phyloP scores from a whole-genome alignment of 2,329 filamentous ascomycete genomes.

The Beauveria pseudobassiana region DNA sequence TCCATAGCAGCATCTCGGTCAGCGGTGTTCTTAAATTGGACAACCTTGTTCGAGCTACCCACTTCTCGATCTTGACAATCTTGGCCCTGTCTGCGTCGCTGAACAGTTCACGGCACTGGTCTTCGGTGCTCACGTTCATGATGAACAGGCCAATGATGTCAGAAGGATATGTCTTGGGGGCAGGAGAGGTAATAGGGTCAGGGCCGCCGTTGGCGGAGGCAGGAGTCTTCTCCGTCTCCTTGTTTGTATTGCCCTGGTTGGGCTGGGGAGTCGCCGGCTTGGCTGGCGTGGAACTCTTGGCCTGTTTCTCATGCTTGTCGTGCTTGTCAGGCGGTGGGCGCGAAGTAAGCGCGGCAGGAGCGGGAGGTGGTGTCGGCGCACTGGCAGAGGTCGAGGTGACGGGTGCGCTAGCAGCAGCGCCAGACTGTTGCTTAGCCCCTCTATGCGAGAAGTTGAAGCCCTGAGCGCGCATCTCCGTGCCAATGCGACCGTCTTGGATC shows the following conservation, averaged over 20 bases:
- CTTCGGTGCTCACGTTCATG: constrained; percentile 74
- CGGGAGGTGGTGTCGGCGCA: constrained; percentile 23
- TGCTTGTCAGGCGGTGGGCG: constrained; percentile 26
- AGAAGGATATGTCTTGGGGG: constrained; percentile 52
- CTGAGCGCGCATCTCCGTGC: constrained; percentile 96
- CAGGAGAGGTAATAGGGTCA: constrained; percentile 49
- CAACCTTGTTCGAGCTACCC: constrained; percentile 73
- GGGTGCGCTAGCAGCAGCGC: constrained; percentile 28
- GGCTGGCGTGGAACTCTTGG: constrained; percentile 26
- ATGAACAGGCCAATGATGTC: constrained; percentile 82
- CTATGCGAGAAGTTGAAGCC: constrained; percentile 99
- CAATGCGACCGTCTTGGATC: constrained; percentile 90
- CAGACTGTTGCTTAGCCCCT: constrained; percentile 65
- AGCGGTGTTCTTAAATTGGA: constrained; percentile 71
- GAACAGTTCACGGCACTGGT: constrained; percentile 77
- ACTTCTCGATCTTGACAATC: constrained; percentile 72
- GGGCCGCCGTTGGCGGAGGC: constrained; percentile 45
- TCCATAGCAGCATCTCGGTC: constrained; percentile 75
- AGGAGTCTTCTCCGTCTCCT: constrained; percentile 50
- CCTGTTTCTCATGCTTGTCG: constrained; percentile 19
- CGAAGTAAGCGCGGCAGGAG: constrained; percentile 22
- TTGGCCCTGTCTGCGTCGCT: constrained; percentile 75
- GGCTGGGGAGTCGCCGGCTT: constrained; percentile 44
- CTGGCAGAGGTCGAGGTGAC: constrained; percentile 27
- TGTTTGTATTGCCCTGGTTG: constrained; percentile 34